A percentile compares a stretch with the other conserved stretches of the same genome.
Conservation (phyloP, 164 flowering plant species). For the Paratinospora sagittata region DNA sequence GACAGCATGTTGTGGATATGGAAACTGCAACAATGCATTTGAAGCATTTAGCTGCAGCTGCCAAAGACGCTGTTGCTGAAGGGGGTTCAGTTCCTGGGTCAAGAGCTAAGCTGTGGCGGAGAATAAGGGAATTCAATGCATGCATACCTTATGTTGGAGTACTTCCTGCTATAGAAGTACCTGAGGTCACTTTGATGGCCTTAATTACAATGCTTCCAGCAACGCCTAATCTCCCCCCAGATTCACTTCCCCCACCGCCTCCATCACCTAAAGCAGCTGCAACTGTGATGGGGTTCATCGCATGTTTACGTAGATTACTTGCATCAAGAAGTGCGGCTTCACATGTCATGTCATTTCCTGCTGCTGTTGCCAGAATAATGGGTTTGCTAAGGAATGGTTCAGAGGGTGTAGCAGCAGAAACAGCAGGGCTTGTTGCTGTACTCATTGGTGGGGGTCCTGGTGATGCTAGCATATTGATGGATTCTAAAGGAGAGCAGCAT, state of each 20-base stretch:
- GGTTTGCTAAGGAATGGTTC: conserved; percentile 99
- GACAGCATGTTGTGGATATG: conserved; percentile 45
- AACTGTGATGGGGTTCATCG: conserved; percentile 83
- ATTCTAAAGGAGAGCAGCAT: conserved; percentile 93
- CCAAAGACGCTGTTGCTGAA: conserved; percentile 96
- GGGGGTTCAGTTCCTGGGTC: conserved; percentile 97
- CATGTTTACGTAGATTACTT: conserved; percentile 80
- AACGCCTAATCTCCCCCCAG: conserved; percentile 87
- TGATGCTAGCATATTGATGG: conserved; percentile 52
- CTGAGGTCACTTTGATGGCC: conserved; percentile 95
- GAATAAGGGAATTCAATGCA: conserved; percentile 97
- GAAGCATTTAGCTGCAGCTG: conserved; percentile 88
- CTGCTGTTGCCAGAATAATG: conserved; percentile 97
- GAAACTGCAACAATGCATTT: conserved; percentile 83
- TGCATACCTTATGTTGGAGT: conserved; percentile 85
- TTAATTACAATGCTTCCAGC: conserved; percentile 97
- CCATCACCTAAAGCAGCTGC: conserved; percentile 99
- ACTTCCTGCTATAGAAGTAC: conserved; percentile 79
- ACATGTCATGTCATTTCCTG: conserved; percentile 98
- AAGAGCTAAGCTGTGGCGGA: conserved; percentile 95
- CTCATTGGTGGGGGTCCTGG: conserved; percentile 97
- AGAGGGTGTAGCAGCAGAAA: conserved; percentile 93
- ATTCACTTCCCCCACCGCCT: conserved; percentile 83
- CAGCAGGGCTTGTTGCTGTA: conserved; percentile 78
- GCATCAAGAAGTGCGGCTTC: conserved; percentile 91